These are phyloP conservation scores for Cinnamomum chago DNA, from an alignment of 164 flowering plant species.

Conservation along the genomic window DNA sequence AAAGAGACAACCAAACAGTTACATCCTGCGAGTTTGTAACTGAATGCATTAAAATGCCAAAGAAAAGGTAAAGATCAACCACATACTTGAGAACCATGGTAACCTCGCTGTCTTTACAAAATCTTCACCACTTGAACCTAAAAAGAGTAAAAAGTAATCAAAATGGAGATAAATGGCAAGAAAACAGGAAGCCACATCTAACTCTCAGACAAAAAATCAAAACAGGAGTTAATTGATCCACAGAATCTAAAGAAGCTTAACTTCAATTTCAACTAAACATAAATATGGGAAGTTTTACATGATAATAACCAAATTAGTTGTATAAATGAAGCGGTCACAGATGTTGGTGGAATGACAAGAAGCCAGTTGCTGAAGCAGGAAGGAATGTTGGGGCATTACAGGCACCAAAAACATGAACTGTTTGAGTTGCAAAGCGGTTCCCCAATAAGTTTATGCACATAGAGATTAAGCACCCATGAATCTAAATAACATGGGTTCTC, in stretches of 20 bases:
- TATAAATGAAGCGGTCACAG: too few relatives aligned
- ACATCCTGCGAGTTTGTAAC: neutral
- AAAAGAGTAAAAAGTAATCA: neutral
- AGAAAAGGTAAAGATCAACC: neutral
- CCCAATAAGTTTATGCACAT: constrained; percentile 21
- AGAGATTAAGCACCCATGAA: constrained; percentile 13
- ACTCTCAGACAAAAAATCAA: neutral
- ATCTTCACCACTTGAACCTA: neutral
- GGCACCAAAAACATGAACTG: constrained; percentile 22
- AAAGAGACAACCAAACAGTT: neutral
- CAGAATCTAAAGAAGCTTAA: neutral
- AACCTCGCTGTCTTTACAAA: neutral
- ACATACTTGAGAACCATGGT: constrained; percentile 15
- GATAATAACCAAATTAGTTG: too few relatives aligned
- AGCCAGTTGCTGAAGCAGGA: neutral
- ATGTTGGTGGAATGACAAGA: neutral
- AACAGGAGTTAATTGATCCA: neutral
- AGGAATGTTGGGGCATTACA: constrained; percentile 27
- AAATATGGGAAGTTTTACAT: too few relatives aligned
- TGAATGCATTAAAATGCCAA: neutral
- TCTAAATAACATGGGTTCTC: constrained; percentile 11
- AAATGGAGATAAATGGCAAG: neutral
- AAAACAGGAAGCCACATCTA: neutral
- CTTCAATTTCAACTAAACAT: neutral
- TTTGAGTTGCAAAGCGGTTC: constrained; percentile 27